Percentiles rank a stretch among this genome's conserved stretches.
These are phyloP conservation scores for Vaccinium myrtillus DNA, from an alignment of 148 eudicot genomes.

Conservation along the genomic window DNA sequence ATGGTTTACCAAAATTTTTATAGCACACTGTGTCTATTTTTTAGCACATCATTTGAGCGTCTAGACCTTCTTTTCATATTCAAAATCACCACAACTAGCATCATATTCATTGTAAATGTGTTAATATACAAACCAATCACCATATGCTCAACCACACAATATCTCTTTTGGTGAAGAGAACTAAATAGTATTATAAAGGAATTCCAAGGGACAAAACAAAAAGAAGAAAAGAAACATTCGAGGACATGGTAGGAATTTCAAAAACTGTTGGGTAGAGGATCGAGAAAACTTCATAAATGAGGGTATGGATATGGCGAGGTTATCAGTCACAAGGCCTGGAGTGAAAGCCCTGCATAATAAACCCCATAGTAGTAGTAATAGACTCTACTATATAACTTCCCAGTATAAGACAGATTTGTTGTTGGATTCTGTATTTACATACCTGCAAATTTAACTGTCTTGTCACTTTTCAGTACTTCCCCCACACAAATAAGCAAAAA, in stretches of 20 bases:
- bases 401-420: neutral
- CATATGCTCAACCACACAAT: neutral
- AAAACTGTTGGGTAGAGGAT: neutral
- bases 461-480: constrained; percentile 21
- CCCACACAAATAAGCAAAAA: neutral
- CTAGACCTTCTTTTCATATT: neutral
- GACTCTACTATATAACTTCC: neutral
- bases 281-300: neutral
- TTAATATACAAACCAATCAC: neutral
- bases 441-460: constrained; percentile 21
- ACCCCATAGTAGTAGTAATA: too few relatives aligned
- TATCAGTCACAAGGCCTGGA: neutral
- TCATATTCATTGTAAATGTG: neutral
- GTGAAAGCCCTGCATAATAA: neutral
- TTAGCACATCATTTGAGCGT: neutral
- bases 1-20: neutral
- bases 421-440: neutral
- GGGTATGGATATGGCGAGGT: neutral
- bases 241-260: neutral
- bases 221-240: neutral
- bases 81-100: neutral
- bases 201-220: neutral
- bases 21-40: neutral
- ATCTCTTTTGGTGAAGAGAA: neutral
- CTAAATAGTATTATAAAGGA: neutral